Conservation (phyloP, 352 stramenopile genomes). For the Pythium guiyangense region DNA sequence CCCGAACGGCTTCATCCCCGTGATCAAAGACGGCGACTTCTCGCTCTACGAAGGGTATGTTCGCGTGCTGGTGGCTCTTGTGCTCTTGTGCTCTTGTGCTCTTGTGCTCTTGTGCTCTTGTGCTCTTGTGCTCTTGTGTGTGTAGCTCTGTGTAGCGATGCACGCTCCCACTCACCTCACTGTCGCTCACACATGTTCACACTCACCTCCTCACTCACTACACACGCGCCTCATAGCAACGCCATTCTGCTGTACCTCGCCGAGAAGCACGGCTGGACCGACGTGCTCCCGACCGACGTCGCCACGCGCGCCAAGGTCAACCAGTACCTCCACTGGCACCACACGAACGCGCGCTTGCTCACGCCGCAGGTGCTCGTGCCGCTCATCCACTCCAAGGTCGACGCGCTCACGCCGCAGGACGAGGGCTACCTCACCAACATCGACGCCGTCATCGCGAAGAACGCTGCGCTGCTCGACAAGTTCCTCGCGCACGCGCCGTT, state of each 20-base stretch:
- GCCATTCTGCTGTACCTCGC: conserved; percentile 53
- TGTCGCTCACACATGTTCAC: neutral
- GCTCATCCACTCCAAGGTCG: conserved; percentile 24
- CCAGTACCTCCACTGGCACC: conserved; percentile 64
- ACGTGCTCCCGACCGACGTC: conserved; percentile 44
- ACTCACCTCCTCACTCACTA: neutral
- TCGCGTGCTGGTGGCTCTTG: neutral
- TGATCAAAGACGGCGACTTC: conserved; percentile 31
- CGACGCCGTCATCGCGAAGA: conserved; percentile 32
- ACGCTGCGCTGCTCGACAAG: conserved; percentile 40
- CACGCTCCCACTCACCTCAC: neutral
- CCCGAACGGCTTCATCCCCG: conserved; percentile 21
- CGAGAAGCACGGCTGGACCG: conserved; percentile 50
- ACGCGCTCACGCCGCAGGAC: conserved; percentile 32
- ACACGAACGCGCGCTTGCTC: too few species aligned
- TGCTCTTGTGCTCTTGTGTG: too few species aligned
- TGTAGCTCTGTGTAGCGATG: too few species aligned
- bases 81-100: too few species aligned
- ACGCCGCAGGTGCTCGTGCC: conserved; percentile 36
- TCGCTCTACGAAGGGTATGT: conserved; percentile 23
- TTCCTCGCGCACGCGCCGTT: conserved; percentile 39
- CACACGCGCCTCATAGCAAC: neutral
- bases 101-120: too few species aligned
- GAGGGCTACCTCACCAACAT: conserved; percentile 25
- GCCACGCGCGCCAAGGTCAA: conserved; percentile 52